Base-by-base conservation (phyloP, 1,284 basidiomycete species). In the Apiotrichum gracile region DNA sequence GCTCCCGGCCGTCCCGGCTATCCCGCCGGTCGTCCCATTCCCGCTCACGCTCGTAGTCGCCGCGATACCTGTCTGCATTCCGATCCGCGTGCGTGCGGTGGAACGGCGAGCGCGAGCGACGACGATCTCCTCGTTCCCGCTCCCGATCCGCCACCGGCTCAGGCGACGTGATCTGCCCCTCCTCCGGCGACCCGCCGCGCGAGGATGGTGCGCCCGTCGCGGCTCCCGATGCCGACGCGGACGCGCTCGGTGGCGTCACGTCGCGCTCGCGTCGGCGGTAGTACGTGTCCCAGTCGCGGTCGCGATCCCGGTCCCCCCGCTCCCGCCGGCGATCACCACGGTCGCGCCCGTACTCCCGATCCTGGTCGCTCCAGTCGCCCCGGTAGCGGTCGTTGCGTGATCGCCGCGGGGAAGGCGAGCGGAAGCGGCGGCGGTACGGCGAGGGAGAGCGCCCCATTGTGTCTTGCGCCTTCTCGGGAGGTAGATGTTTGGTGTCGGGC, bases 101-200 rank as follows among this genome's bases (percentile, higher is more conserved):
- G 16, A 25, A 41, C 5, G 51, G 49, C 10, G 54, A 50, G 21
- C 47, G 33, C 3, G 29, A 37, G 14, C 57, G 47, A 16, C 57
- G 44, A 24, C 50, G 43, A 4, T 45, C 43, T 2, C 43, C 25
- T 7, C 26, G 25, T 4, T 14, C 25, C 16, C 26, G 39, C 22
- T 40, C 41, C 9, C 39, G 39, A 8, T 43, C 26, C 2, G 14
- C 17, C 31, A 19, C 21, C 9, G 45, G 19, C 0, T 52, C 51
- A 0, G 61, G 67, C 0, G 66, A 68, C 5, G 65, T 67, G 39
- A 72, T 72, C 45, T 72, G 70, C 0, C 70, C 70, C 52, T 72
- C 70, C 60, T 72, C 70, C 4, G 69, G 69, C 17, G 66, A 60
- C 1, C 55, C 66, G 12, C 64, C 66, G 34, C 63, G 49, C 14